Evolutionary conservation across 148 eudicot species (phyloP).

Genomic region (Pouteria glomerata): DNA sequence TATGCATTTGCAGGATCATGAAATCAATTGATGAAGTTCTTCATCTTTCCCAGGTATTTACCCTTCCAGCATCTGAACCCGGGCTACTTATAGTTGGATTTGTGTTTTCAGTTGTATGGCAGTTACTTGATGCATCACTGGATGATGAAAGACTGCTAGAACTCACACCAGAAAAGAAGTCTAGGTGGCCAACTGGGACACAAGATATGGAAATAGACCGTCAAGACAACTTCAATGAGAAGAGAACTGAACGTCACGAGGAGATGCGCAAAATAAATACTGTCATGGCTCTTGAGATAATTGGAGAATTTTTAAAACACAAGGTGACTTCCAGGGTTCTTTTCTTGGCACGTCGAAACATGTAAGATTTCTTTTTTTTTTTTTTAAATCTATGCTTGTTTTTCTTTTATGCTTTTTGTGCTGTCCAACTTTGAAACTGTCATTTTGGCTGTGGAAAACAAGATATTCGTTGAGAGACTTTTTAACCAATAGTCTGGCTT

Average conservation of each 20-base stretch:
- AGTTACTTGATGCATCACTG: slow-evolving; percentile 81
- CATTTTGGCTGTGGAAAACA: not conserved
- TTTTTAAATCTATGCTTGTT: not conserved
- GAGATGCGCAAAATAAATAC: slow-evolving; percentile 49
- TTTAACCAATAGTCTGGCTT: not conserved
- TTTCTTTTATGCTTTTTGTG: slow-evolving; percentile 7
- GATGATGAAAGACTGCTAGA: slow-evolving; percentile 85
- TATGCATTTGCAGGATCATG: slow-evolving; percentile 61
- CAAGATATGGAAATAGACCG: slow-evolving; percentile 70
- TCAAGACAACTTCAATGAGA: slow-evolving; percentile 36
- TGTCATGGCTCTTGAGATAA: slow-evolving; percentile 66
- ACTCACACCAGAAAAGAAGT: slow-evolving; percentile 59
- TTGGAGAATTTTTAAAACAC: slow-evolving; percentile 57
- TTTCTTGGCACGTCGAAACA: slow-evolving; percentile 70
- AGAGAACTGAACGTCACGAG: slow-evolving; percentile 42
- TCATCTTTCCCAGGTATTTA: slow-evolving; percentile 61
- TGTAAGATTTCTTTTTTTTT: slow-evolving; percentile 65
- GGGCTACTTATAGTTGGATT: slow-evolving; percentile 69
- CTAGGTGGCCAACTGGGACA: slow-evolving; percentile 51
- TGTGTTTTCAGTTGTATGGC: slow-evolving; percentile 68
- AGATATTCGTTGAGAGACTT: not conserved
- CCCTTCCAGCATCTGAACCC: slow-evolving; percentile 52
- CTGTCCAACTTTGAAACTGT: not conserved
- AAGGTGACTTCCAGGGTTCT: slow-evolving; percentile 67
- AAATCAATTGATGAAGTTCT: slow-evolving; percentile 69